Evolutionary conservation across 768 basidiomycete genomes (phyloP).

Genomic region (Tylopilus plumbeoviolaceoides): DNA sequence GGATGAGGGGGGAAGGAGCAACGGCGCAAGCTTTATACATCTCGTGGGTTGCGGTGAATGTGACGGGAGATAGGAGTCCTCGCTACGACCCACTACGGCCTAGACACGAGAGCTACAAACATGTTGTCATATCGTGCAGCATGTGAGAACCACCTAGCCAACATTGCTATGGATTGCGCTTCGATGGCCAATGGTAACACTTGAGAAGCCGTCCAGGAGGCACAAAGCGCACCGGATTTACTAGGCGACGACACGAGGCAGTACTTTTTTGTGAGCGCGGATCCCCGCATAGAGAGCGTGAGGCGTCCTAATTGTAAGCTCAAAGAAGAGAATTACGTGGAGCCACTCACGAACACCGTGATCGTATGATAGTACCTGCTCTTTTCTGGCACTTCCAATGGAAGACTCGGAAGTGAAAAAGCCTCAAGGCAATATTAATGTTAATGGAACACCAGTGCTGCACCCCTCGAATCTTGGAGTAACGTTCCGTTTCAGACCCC

Average conservation of each 20-base stretch:
- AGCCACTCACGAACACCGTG: no score
- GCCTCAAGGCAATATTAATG: no score
- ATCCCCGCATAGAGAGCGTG: background rate
- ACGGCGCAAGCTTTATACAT: conserved; percentile 9
- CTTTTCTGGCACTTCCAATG: no score
- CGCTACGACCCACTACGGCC: background rate
- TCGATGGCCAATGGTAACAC: no score
- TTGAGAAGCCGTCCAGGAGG: background rate
- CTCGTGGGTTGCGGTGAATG: background rate
- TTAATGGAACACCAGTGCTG: no score
- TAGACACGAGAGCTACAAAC: background rate
- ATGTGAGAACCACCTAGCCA: background rate
- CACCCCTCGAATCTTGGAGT: no score
- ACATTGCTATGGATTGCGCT: background rate
- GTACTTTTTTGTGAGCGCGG: conserved; percentile 7
- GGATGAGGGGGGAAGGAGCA: background rate
- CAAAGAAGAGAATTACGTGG: no score
- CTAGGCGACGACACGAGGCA: background rate
- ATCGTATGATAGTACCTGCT: no score
- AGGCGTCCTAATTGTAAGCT: background rate
- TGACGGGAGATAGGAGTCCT: background rate
- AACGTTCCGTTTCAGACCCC: no score
- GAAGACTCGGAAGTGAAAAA: no score
- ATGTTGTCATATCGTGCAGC: background rate
- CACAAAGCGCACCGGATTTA: background rate